Evolutionary conservation across 176 grass and related monocot species (phyloP).

Genomic region (Oryza officinalis): DNA sequence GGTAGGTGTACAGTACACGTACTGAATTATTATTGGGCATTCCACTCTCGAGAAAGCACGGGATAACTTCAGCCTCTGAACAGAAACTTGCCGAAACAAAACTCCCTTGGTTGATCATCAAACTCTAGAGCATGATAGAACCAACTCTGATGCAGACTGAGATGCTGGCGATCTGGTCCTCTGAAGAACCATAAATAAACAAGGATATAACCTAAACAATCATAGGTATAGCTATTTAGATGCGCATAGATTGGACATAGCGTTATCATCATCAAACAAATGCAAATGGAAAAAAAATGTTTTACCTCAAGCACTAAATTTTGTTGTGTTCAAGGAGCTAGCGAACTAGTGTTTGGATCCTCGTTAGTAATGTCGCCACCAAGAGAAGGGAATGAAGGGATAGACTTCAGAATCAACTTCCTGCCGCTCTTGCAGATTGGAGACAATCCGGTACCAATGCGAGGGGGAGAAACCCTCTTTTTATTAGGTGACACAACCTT

Average conservation of each 20-base stretch:
- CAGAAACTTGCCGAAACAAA: conserved; percentile 11
- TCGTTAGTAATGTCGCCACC: conserved; percentile 37
- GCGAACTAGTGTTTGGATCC: conserved; percentile 25
- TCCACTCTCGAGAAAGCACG: not conserved
- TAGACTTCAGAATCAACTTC: conserved; percentile 60
- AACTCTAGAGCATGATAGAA: not conserved
- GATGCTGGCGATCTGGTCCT: not conserved
- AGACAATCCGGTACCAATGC: conserved; percentile 48
- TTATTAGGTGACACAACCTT: conserved; percentile 61
- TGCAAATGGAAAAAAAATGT: not conserved
- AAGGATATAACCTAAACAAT: conserved; percentile 9
- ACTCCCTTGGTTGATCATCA: conserved; percentile 32
- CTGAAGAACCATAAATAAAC: not conserved
- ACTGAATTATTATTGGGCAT: conserved; percentile 38
- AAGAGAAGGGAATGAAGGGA: conserved; percentile 66
- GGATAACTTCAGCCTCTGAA: conserved; percentile 26
- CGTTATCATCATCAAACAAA: conserved; percentile 22
- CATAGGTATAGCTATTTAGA: not conserved
- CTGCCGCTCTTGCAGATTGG: conserved; percentile 58
- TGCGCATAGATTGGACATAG: not conserved
- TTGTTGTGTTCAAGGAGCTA: conserved; percentile 44
- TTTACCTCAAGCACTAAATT: conserved; percentile 16
- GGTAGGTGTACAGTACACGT: conserved; percentile 17
- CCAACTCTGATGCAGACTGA: not conserved
- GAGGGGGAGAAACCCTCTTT: conserved; percentile 57